Conservation (phyloP, 306 rosid genomes). For the Trifolium dubium region DNA sequence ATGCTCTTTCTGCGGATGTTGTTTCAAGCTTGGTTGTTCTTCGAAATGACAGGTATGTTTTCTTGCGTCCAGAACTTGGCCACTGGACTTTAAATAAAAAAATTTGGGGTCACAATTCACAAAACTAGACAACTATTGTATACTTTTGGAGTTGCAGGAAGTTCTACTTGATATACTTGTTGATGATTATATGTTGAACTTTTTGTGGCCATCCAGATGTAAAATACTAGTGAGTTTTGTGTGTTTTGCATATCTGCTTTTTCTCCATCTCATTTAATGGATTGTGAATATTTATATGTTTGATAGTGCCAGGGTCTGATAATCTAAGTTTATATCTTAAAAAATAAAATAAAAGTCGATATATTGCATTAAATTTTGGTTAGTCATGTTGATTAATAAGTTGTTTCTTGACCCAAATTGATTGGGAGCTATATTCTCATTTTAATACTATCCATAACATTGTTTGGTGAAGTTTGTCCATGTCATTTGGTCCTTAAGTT, state of each 20-base stretch:
- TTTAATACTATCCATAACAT: conserved; percentile 14
- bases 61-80: background rate
- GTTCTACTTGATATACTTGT: conserved; percentile 27
- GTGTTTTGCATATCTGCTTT: background rate
- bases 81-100: no score
- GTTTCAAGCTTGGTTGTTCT: conserved; percentile 92
- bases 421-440: background rate
- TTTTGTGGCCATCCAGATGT: background rate
- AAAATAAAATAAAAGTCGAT: conserved; percentile 3
- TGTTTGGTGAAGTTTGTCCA: background rate
- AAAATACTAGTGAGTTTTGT: background rate
- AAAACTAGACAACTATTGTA: background rate
- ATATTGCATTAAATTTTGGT: background rate
- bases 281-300: conserved; percentile 1
- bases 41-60: conserved; percentile 77
- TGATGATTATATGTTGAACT: conserved; percentile 3
- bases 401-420: background rate
- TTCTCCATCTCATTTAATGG: background rate
- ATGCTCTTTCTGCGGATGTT: conserved; percentile 92
- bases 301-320: background rate
- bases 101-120: background rate
- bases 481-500: no score
- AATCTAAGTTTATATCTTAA: background rate
- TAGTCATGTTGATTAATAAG: conserved; percentile 8
- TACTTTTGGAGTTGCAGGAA: background rate